Evolutionary conservation across 169 alveolate genomes (phyloP), one percentile per base, ranked within the genome.

Genomic region (Ichthyophthirius multifiliis): DNA sequence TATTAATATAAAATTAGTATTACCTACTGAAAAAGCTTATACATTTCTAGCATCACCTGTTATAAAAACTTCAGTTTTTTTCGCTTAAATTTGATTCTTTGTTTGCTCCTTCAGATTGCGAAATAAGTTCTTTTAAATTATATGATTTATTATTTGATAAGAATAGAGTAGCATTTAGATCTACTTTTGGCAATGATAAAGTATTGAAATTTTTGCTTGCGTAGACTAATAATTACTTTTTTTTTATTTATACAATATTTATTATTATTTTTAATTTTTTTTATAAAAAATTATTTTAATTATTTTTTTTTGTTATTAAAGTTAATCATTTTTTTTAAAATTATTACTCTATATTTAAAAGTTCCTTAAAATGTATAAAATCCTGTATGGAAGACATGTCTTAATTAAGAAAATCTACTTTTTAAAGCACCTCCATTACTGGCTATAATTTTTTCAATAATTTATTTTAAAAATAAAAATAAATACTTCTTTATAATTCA

Each of bases 351-450:
- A 48, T 47, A 81, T 73, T 81, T 81, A 45, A 71, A 81, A 12
- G 80, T 67, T 7, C 86, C 86, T 27, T 81, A 76, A 45, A 64
- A 71, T 2, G 86, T 46, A 30, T 81, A 81, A 34, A 81, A 81
- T 47, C 86, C 86, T 30, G 86, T 81, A 47, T 81, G 86, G 62
- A 71, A 31, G 27, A 81, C 65, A 47, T 67, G 73, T 81, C 62
- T 37, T 9, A 81, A 43, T 18, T 81, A 71, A 30, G 76, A 23
- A 35, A 81, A 81, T 73, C 64, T 73, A 43, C 65, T 37, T 43
- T 81, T 81, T 5, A 81, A 41, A n/a, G 32, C 37, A 23, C 23
- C 34, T 9, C 86, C 86, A 15, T 46, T 46, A 15, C 75, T 43
- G 23, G 74, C 85, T 79, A 43, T 46, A 20, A 20, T 62, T 12